Base-by-base conservation (phyloP, 306 rosid genomes). In the Senna tora region DNA sequence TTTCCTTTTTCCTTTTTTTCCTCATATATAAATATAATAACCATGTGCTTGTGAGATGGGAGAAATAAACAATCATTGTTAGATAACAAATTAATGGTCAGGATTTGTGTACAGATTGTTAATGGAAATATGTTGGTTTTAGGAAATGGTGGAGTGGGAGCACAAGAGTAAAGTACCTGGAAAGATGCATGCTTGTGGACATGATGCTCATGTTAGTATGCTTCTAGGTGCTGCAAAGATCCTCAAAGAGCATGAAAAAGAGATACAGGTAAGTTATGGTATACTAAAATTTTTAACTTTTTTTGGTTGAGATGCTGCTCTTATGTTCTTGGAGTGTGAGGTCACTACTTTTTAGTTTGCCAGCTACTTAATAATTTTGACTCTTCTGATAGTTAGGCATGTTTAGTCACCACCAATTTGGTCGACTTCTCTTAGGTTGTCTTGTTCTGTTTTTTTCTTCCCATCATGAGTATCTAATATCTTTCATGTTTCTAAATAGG, bases 171-270 rank as follows among this genome's bases (percentile, higher is more conserved):
- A 82, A 80, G 45, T 76, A 62, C 75, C 83, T 4, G 98, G 96
- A 77, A 89, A 91, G 75, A 91, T 93, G 98, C 98, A 93, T n/a
- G 94, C 91, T 1, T 93, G 97, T 70, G 98, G 98, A 45, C 98
- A 93, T 75, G 98, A 93, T 78, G 96, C 89, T 34, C 98, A 91
- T 84, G 97, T 89, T 59, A 74, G 91, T 5, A 93, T 93, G 98
- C 85, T 91, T 79, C 97, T 93, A 11, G 98, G 91, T 56, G 97
- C 94, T 62, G 92, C 98, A 14, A 89, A 79, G 85, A 87, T 93
- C 68, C 97, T 93, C 65, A 87, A 93, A 73, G 79, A 91, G 9
- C 96, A 84, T 69, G 90, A 83, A 72, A 72, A 86, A 28, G 92
- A 90, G 50, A 69, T 93, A 60, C 84, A 84, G 54, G 98, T 93